A percentile compares a stretch with the other conserved stretches of the same genome.
Evolutionary conservation across 2,329 filamentous ascomycete species (phyloP).

Genomic region (Diaporthe velutina): DNA sequence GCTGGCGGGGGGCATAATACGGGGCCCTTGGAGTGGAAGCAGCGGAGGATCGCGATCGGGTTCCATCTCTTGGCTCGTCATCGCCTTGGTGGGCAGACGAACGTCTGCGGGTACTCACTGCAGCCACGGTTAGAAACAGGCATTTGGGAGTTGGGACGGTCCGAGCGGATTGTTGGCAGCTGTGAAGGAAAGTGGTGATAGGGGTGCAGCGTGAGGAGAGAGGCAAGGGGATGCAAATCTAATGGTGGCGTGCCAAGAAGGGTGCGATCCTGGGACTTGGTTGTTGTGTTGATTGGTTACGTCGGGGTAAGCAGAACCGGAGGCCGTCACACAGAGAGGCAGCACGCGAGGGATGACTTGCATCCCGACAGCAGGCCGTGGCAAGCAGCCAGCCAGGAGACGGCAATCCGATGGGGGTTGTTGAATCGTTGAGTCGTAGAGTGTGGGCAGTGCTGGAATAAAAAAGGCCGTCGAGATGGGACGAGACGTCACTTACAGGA

Average conservation of each 20-base stretch:
- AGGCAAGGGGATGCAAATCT: conserved; percentile 28
- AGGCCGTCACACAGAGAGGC: conserved; percentile 13
- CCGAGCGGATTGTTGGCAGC: background rate
- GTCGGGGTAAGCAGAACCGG: conserved; percentile 17
- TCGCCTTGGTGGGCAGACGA: conserved; percentile 38
- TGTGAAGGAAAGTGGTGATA: background rate
- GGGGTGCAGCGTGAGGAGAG: conserved; percentile 17
- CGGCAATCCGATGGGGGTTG: conserved; percentile 21
- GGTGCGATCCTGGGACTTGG: conserved; percentile 12
- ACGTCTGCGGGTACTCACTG: conserved; percentile 40
- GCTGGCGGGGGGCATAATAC: conserved; percentile 19
- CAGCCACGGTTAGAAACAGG: conserved; percentile 30
- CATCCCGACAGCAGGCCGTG: background rate
- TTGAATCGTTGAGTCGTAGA: conserved; percentile 12
- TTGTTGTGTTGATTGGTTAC: conserved; percentile 6
- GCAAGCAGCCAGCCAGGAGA: conserved; percentile 13
- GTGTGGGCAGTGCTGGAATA: conserved; percentile 4
- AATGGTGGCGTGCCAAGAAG: conserved; percentile 22
- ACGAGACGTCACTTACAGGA: conserved; percentile 39
- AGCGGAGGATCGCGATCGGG: conserved; percentile 37
- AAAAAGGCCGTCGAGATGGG: conserved; percentile 30
- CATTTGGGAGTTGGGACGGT: conserved; percentile 17
- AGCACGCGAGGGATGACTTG: background rate
- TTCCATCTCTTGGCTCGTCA: conserved; percentile 41
- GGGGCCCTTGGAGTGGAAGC: conserved; percentile 37